Evolutionary conservation across 116 monocot genomes (phyloP).

Genomic region (Cymodocea nodosa): DNA sequence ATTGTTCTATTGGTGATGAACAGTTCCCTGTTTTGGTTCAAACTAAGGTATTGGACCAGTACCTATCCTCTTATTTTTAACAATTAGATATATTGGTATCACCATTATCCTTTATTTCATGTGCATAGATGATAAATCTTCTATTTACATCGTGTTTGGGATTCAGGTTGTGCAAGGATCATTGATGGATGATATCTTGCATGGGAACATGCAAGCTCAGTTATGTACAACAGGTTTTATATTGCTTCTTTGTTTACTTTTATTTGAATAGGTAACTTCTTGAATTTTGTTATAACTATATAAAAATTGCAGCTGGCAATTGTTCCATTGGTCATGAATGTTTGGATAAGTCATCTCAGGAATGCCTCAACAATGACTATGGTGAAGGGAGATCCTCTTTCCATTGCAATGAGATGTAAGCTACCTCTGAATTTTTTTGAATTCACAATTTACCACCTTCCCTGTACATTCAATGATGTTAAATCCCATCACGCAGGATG

Average conservation of each 20-base stretch:
- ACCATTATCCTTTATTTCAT: slow-evolving; percentile 1
- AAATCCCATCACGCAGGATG: slow-evolving; percentile 10
- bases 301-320: not conserved
- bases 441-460: not conserved
- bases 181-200: slow-evolving; percentile 10
- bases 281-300: not conserved
- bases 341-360: slow-evolving; percentile 34
- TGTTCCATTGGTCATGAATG: slow-evolving; percentile 17
- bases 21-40: slow-evolving; percentile 11
- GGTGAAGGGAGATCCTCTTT: slow-evolving; percentile 25
- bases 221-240: slow-evolving; percentile 31
- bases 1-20: slow-evolving; percentile 8
- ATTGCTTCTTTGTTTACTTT: not conserved
- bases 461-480: not conserved
- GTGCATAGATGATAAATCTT: not conserved
- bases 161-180: slow-evolving; percentile 21
- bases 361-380: slow-evolving; percentile 25
- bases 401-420: slow-evolving; percentile 42
- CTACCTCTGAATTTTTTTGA: not conserved
- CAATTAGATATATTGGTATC: not conserved
- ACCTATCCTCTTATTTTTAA: not conserved
- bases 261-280: not conserved
- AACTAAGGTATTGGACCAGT: slow-evolving; percentile 18
- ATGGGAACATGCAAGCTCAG: slow-evolving; percentile 20
- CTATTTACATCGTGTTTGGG: not conserved